Evolutionary conservation across 208 protist species (phyloP).

Genomic region (Wallacemonas rigidus): DNA sequence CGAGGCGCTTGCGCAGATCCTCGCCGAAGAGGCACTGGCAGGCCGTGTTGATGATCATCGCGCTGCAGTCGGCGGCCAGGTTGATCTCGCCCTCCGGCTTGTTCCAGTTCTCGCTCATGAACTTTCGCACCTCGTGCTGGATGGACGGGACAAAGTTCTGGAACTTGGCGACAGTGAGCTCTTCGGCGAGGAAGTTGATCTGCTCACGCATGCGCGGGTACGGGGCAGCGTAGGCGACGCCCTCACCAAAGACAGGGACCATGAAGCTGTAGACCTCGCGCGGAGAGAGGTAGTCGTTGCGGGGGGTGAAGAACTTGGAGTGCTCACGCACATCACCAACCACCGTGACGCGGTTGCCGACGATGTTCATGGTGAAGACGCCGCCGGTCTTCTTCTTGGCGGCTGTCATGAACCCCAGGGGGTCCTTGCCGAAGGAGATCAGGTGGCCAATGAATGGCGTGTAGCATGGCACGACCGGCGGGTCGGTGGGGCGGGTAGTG

Average conservation of each 20-base stretch:
- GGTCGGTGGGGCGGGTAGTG: conserved; percentile 72
- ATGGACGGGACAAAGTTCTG: conserved; percentile 88
- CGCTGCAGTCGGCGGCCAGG: conserved; percentile 81
- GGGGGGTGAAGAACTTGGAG: conserved; percentile 78
- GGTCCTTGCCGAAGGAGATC: conserved; percentile 71
- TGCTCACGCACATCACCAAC: conserved; percentile 78
- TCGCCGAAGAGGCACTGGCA: conserved; percentile 92
- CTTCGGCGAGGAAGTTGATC: conserved; percentile 85
- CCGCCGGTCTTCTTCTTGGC: conserved; percentile 69
- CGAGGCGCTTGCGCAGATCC: conserved; percentile 85
- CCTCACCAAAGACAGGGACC: conserved; percentile 86
- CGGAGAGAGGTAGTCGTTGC: conserved; percentile 84
- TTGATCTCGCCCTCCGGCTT: conserved; percentile 83
- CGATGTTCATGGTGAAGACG: conserved; percentile 86
- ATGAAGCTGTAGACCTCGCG: conserved; percentile 89
- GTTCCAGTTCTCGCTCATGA: conserved; percentile 77
- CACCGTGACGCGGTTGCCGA: conserved; percentile 77
- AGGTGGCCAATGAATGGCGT: conserved; percentile 79
- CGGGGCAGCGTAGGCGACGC: conserved; percentile 79
- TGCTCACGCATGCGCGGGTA: conserved; percentile 88
- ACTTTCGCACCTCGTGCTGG: conserved; percentile 84
- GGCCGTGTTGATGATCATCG: conserved; percentile 94
- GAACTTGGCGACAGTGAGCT: conserved; percentile 86
- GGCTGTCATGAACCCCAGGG: conserved; percentile 59
- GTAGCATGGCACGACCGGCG: conserved; percentile 57